phyloP scores from a whole-genome alignment of 202 grass and related monocot genomes.

The Eragrostis tef region DNA sequence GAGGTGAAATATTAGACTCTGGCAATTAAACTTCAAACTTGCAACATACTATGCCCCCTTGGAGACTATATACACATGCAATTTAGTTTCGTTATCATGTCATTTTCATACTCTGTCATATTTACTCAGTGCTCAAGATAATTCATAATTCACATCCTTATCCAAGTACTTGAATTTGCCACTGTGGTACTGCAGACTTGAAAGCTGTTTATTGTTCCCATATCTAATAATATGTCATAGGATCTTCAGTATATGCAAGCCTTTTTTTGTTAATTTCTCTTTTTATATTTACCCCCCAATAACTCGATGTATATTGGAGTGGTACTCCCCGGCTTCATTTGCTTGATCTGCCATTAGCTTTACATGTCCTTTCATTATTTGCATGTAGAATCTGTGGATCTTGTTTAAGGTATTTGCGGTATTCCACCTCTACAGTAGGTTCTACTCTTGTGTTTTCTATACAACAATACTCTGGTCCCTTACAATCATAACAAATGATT shows the following conservation, averaged over 20 bases:
- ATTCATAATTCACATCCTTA: neutral
- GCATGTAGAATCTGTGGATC: neutral
- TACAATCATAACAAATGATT: neutral
- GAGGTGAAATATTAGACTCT: slow-evolving; percentile 58
- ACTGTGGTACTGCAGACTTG: neutral
- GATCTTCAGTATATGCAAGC: neutral
- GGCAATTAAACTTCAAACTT: slow-evolving; percentile 38
- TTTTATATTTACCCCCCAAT: slow-evolving; percentile 13
- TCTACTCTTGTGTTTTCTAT: neutral
- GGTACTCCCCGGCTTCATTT: slow-evolving; percentile 13
- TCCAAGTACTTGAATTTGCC: slow-evolving; percentile 1
- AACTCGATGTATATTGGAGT: slow-evolving; percentile 14
- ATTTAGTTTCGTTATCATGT: too few species aligned
- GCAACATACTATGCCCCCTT: neutral
- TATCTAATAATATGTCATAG: neutral
- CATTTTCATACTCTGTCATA: too few species aligned
- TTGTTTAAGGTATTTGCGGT: neutral
- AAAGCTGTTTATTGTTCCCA: neutral
- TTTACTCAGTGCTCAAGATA: neutral
- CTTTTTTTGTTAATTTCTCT: neutral
- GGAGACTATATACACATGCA: neutral
- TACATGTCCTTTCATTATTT: slow-evolving; percentile 15
- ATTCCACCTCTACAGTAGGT: neutral
- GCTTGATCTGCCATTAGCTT: slow-evolving; percentile 16
- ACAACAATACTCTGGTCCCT: neutral